These are phyloP conservation scores for Tolypocladium inflatum DNA, from an alignment of 2,329 filamentous ascomycete species.

Conservation along the genomic window DNA sequence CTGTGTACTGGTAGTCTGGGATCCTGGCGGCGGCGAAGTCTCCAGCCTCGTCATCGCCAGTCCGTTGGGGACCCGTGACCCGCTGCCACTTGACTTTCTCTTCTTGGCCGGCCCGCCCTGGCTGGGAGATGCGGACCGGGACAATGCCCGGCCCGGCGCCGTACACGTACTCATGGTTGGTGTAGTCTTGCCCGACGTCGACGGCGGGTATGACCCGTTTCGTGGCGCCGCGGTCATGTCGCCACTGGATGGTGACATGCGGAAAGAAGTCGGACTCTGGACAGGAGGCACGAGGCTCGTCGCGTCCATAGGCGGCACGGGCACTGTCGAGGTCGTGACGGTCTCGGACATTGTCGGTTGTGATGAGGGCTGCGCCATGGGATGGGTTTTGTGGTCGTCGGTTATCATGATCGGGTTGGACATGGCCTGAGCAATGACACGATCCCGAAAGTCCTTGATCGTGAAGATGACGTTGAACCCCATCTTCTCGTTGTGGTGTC, in stretches of 20 bases:
- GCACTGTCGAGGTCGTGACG: constrained; percentile 11
- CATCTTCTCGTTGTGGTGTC: constrained; percentile 87
- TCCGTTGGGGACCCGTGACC: constrained; percentile 59
- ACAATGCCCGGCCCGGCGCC: constrained; percentile 34
- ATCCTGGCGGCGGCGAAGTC: constrained; percentile 34
- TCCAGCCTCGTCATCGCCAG: constrained; percentile 79
- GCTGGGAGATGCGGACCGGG: constrained; percentile 65
- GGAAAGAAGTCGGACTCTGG: constrained; percentile 38
- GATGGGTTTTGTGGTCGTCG: constrained; percentile 89
- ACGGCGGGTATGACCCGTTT: constrained; percentile 21
- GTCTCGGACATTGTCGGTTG: constrained; percentile 18
- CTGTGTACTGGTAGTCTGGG: constrained; percentile 26
- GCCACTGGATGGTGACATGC: constrained; percentile 49
- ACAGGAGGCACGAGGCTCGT: constrained; percentile 22
- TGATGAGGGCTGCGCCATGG: constrained; percentile 16
- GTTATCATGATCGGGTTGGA: constrained; percentile 92
- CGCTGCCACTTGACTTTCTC: constrained; percentile 63
- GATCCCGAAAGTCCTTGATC: constrained; percentile 70
- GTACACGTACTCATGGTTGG: constrained; percentile 13
- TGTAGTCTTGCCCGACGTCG: constrained; percentile 22
- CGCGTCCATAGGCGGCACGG: constrained; percentile 15
- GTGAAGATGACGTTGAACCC: constrained; percentile 94
- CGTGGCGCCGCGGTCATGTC: constrained; percentile 53
- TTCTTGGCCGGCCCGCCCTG: constrained; percentile 66
- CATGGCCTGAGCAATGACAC: constrained; percentile 73